Evolutionary conservation across 805 yeast species (phyloP).

Genomic region (Candida argentea): DNA sequence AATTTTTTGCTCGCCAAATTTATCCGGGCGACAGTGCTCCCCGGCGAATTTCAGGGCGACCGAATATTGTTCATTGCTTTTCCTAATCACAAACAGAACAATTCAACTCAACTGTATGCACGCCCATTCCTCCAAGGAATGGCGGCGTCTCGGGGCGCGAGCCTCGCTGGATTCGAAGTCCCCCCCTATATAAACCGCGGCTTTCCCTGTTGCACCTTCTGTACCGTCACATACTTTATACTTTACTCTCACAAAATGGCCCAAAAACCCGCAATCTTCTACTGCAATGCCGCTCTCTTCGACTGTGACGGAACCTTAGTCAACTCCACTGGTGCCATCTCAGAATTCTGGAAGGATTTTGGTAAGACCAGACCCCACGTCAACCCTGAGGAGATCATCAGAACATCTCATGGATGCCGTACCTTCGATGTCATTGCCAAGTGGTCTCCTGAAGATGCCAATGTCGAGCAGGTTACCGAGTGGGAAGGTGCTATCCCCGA

Average conservation of each 20-base stretch:
- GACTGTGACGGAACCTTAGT: constrained; percentile 87
- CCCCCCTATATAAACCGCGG: background rate
- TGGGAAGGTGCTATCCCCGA: constrained; percentile 64
- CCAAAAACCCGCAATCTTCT: constrained; percentile 30
- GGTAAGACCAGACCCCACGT: constrained; percentile 59
- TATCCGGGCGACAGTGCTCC: too few species aligned
- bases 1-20: too few species aligned
- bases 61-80: too few species aligned
- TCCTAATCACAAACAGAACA: too few species aligned
- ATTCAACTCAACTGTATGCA: too few species aligned
- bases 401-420: constrained; percentile 75
- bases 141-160: too few species aligned
- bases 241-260: constrained; percentile 28
- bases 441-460: constrained; percentile 68
- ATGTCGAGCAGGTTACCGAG: constrained; percentile 50
- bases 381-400: constrained; percentile 59
- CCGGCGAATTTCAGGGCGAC: too few species aligned
- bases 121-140: too few species aligned
- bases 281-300: constrained; percentile 46
- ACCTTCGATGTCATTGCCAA: constrained; percentile 67
- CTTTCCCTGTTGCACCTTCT: background rate
- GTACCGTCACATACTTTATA: constrained; percentile 3
- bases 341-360: constrained; percentile 71
- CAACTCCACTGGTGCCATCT: constrained; percentile 74
- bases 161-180: too few species aligned